Base-by-base conservation (phyloP, 208 protist species). In the Balamuthia mandrillaris region DNA sequence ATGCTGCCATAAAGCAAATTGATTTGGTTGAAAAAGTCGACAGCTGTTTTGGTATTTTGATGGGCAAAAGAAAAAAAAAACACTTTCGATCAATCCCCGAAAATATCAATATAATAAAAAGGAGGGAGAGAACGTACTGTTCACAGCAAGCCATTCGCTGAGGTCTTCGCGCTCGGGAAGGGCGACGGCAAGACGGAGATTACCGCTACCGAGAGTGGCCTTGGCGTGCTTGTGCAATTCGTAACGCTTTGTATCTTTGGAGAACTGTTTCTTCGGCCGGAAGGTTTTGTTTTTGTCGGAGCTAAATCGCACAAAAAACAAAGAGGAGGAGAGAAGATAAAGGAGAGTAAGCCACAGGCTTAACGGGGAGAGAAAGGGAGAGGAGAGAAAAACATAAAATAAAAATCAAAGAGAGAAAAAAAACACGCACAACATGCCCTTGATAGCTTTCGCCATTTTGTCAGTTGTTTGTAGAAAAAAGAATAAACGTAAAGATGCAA, bases 1-100 rank as follows among this genome's bases (percentile, higher is more conserved):
- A 99, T 95, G 3, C 12, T 97, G 81, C 97, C 97, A 88, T 99
- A 99, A 9, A 99, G 88, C 49, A 99, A 92, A 83, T 98, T 99
- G 0, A 98, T 98, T 72, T 98, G 97, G 92, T 99, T 99, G 92
- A 98, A 99, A 86, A 99, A 99, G 84, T 99, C 98, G 7, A 99
- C 95, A 2, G 97, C 88, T 91, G 70, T 45, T 49, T 66, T 70
- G 61, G 16, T 37, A 18, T 47, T 14, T 27, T 27, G 49, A n/a
- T 27, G n/a, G n/a, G n/a, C 18, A 56, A 56, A 56, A 56, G 49
- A 18, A 18, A 56, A 56, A 56, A 27, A 56, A 56, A 56, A n/a
- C 18, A 27, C 18, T n/a, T 27, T 18, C n/a, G 49, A 56, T 27
- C 49, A 56, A 56, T 56, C n/a, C 18, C 18, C 18, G 49, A 56